Evolutionary conservation across 495 filamentous ascomycete genomes (phyloP), one percentile per base, ranked within the genome.

Genomic region (Aspergillus hancockii): DNA sequence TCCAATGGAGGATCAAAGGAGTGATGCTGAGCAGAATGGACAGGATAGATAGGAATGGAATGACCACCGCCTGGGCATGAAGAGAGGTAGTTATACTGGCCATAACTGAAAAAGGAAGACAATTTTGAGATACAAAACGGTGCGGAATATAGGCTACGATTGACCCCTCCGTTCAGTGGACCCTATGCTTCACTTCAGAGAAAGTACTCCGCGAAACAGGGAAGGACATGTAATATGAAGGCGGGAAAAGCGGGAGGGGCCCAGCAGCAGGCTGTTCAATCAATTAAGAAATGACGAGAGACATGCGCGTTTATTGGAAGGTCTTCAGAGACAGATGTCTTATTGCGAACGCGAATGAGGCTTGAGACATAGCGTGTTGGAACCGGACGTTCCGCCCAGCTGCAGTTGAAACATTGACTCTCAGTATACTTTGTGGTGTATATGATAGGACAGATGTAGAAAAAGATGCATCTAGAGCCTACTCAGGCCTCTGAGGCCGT

Each of bases 41-140:
- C 25, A 88, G 23, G 45, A 84, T 58, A 13, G 88, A 81, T 13
- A 93, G 71, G 14, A 84, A 49, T 12, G 77, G 79, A 22, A 81
- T 18, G 28, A 64, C 60, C 38, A 80, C 67, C 4, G 77, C 73
- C 31, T 68, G 56, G 9, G 73, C 64, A 58, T 74, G 68, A n/a
- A 34, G 13, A 8, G 58, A 18, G 0, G 36, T 53, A 5, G 21
- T 49, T 21, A 34, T 47, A 22, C 46, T 1, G 12, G 16, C 34
- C 53, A 66, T 67, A 12, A 22, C 9, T 0, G 2, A 16, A n/a
- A 31, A 45, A 21, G 12, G 41, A 3, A 25, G 41, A 21, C 19
- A 47, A 34, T 21, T 2, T 8, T 28, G 8, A 25, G 28, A n/a
- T 18, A 8, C 34, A 28, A 16, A 36, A 32, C 10, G 9, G n/a